Evolutionary conservation across 306 rosid species (phyloP).

Genomic region (Medicago ruthenica): DNA sequence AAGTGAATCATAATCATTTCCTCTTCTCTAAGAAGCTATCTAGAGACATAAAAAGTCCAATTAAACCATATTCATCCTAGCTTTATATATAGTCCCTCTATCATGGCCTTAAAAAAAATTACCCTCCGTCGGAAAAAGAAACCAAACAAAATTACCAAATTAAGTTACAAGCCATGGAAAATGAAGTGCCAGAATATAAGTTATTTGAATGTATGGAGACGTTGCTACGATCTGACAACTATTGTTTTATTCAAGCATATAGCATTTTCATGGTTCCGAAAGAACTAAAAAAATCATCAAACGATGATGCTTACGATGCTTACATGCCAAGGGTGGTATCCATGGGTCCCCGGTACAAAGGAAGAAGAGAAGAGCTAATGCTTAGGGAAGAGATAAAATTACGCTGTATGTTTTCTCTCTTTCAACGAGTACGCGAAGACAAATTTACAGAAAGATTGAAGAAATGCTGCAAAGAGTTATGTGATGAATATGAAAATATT

Average conservation of each 20-base stretch:
- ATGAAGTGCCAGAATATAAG: no score
- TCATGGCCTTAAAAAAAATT: neutral
- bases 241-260: neutral
- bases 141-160: no score
- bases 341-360: neutral
- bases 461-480: no score
- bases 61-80: neutral
- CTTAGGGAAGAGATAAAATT: slow-evolving; percentile 30
- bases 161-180: no score
- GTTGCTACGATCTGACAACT: no score
- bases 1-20: neutral
- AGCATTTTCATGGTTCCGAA: slow-evolving; percentile 24
- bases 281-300: neutral
- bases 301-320: slow-evolving; percentile 18
- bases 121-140: no score
- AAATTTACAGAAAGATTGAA: no score
- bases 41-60: no score
- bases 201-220: neutral
- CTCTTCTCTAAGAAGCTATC: neutral
- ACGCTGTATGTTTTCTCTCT: neutral
- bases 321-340: slow-evolving; percentile 23
- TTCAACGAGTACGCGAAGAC: no score
- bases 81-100: neutral
- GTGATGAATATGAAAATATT: no score
- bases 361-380: neutral